phyloP scores from a whole-genome alignment of 2,329 filamentous ascomycete species.

The Trichoderma koningiopsis region DNA sequence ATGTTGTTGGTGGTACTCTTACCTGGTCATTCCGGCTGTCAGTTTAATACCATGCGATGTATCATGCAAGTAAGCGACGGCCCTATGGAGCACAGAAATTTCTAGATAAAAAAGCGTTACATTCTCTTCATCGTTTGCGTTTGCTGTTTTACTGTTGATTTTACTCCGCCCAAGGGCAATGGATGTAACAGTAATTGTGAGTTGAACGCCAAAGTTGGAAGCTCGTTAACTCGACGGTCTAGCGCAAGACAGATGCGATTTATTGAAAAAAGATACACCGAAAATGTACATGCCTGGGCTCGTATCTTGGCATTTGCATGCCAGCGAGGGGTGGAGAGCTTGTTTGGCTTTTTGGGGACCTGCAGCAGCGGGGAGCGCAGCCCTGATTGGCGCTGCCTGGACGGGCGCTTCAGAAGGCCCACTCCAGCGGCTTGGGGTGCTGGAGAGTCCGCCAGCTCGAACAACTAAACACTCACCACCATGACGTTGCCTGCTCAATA shows the following conservation, averaged over 20 bases:
- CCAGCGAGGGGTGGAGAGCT: slow-evolving; percentile 10
- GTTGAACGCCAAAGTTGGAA: not conserved
- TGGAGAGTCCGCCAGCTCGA: slow-evolving; percentile 7
- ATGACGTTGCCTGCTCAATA: slow-evolving; percentile 22
- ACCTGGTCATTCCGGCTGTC: not conserved
- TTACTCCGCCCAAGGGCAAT: not conserved
- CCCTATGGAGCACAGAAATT: not conserved
- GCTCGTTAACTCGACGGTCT: not conserved
- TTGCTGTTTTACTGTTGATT: not conserved
- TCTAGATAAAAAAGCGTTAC: not conserved
- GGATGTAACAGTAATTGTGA: not conserved
- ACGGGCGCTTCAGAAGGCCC: slow-evolving; percentile 2
- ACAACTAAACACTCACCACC: slow-evolving; percentile 19
- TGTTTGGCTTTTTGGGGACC: slow-evolving; percentile 13
- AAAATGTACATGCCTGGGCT: not conserved
- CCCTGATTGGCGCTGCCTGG: slow-evolving; percentile 16
- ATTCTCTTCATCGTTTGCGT: not conserved
- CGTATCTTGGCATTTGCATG: not conserved
- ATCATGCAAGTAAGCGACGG: not conserved
- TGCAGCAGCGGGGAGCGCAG: slow-evolving; percentile 10
- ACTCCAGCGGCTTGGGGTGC: slow-evolving; percentile 2
- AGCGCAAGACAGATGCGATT: not conserved
- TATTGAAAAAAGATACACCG: not conserved
- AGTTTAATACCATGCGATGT: not conserved
- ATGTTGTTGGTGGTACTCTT: not conserved